Base-by-base conservation (phyloP, 2,329 filamentous ascomycete species). In the Ascochyta pisi region DNA sequence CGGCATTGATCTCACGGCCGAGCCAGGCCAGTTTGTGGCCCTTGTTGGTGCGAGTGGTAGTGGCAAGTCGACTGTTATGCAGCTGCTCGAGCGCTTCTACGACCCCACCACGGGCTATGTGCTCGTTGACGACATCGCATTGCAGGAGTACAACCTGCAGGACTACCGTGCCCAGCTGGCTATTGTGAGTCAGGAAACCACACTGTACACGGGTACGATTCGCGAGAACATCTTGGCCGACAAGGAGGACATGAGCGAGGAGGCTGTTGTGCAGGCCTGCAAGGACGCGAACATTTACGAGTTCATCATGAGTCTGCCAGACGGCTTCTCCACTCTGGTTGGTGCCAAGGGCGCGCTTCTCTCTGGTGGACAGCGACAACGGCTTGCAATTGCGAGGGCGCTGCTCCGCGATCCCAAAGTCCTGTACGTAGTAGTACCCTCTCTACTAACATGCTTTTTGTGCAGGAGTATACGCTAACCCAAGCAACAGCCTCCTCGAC, bases 101-200 rank as follows among this genome's bases (percentile, higher is more conserved):
- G 92, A 98, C 66, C 91, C 93, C 0, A 82, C 95, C 0, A 83
- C 86, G 0, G 95, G 95, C 12, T 87, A 87, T 13, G 83, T 99
- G 31, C 91, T 86, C 55, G 82, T 98, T 16, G 94, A 98, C 68
- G 91, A 88, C 52, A 86, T 88, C 61, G 91, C 96, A 60, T 91
- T 98, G 67, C 89, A 86, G 57, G 83, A 82, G 10, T 81, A 97
- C 44, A 71, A 96, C 71, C 80, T 95, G 7, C 94, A 92, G 77
- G 86, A 92, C 50, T 97, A 98, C 79, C 88, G 95, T 51, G 87
- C 84, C 12, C 87, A 89, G 75, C 84, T 98, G 60, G 90, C 94
- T 0, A 89, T 99, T n/a, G 95, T 99, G 13, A 93, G 89, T 31
- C 95, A 98, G 73, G 95, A 98, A 73, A 94, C 95, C 0, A 97